Conservation (phyloP, 2,329 filamentous ascomycete species). For the Fusarium buharicum region DNA sequence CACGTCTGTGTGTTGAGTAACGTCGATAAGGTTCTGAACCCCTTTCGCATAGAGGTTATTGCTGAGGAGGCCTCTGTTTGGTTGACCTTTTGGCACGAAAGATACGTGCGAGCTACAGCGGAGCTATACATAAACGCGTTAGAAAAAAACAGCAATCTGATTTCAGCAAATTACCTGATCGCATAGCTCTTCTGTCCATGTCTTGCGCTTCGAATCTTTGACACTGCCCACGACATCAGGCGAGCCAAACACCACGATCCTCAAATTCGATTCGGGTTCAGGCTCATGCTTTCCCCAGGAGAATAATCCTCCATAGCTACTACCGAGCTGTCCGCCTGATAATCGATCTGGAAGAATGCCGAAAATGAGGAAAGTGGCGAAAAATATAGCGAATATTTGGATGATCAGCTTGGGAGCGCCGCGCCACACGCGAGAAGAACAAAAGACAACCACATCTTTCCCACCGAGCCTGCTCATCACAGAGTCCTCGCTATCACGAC, state of each 20-base stretch:
- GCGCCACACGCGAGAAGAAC: constrained; percentile 56
- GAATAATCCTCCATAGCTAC: constrained; percentile 41
- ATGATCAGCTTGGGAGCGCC: constrained; percentile 48
- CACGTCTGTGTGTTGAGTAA: constrained; percentile 48
- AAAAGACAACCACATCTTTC: constrained; percentile 52
- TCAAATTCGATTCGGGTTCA: constrained; percentile 50
- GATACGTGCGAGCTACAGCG: constrained; percentile 59
- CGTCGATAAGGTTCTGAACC: constrained; percentile 51
- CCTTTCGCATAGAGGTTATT: constrained; percentile 63
- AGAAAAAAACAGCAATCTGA: background rate
- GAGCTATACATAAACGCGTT: constrained; percentile 52
- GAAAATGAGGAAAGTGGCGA: constrained; percentile 47
- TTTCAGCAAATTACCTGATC: constrained; percentile 51
- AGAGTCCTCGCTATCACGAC: constrained; percentile 35
- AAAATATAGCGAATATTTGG: constrained; percentile 41
- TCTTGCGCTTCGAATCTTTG: constrained; percentile 41
- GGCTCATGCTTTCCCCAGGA: constrained; percentile 35
- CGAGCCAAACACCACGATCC: constrained; percentile 63
- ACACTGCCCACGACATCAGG: constrained; percentile 59
- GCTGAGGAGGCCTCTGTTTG: constrained; percentile 62
- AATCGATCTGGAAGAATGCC: constrained; percentile 40
- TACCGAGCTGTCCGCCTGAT: constrained; percentile 32
- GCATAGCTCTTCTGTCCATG: constrained; percentile 63
- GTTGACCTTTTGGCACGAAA: constrained; percentile 56
- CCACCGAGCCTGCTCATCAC: constrained; percentile 35